A percentile compares a stretch with the other conserved stretches of the same genome.
Evolutionary conservation across 192 early-diverging fungal genomes (phyloP).

Genomic region (Chytriomyces hyalinus): DNA sequence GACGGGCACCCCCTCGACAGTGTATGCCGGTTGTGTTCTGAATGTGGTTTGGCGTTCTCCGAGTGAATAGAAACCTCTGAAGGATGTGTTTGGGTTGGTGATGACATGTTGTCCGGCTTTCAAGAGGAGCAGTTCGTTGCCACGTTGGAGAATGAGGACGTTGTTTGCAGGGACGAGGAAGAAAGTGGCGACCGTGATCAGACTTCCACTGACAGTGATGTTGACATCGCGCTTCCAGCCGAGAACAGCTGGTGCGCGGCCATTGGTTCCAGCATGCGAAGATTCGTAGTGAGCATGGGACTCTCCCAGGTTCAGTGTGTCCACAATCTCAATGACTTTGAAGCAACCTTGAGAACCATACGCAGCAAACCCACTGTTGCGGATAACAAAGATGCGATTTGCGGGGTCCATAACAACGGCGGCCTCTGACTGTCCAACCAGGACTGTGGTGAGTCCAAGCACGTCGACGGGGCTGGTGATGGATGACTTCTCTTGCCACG

Average conservation of each 20-base stretch:
- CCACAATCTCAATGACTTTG: slow-evolving; percentile 50
- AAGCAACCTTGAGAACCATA: slow-evolving; percentile 48
- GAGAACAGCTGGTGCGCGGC: slow-evolving; percentile 34
- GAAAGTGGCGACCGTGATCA: slow-evolving; percentile 51
- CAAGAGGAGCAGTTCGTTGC: slow-evolving; percentile 46
- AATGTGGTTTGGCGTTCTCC: slow-evolving; percentile 53
- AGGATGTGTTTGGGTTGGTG: slow-evolving; percentile 53
- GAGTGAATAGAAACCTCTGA: slow-evolving; percentile 54
- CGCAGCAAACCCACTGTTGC: slow-evolving; percentile 56
- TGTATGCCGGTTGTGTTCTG: slow-evolving; percentile 50
- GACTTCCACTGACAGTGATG: slow-evolving; percentile 16
- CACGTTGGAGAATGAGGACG: slow-evolving; percentile 53
- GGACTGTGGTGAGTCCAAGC: slow-evolving; percentile 49
- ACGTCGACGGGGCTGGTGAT: slow-evolving; percentile 48
- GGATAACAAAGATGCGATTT: slow-evolving; percentile 54
- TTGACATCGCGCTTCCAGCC: slow-evolving; percentile 51
- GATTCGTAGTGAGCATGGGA: slow-evolving; percentile 42
- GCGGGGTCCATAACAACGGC: slow-evolving; percentile 50
- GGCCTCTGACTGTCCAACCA: slow-evolving; percentile 57
- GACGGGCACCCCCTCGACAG: slow-evolving; percentile 53
- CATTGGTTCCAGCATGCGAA: slow-evolving; percentile 10
- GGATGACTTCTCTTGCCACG: slow-evolving; percentile 36
- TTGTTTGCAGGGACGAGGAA: slow-evolving; percentile 60
- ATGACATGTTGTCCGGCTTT: slow-evolving; percentile 58
- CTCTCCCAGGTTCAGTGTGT: slow-evolving; percentile 54